Percentiles rank a stretch among this genome's conserved stretches.
phyloP scores from a whole-genome alignment of 2,329 filamentous ascomycete species.

The Stenocarpella maydis region DNA sequence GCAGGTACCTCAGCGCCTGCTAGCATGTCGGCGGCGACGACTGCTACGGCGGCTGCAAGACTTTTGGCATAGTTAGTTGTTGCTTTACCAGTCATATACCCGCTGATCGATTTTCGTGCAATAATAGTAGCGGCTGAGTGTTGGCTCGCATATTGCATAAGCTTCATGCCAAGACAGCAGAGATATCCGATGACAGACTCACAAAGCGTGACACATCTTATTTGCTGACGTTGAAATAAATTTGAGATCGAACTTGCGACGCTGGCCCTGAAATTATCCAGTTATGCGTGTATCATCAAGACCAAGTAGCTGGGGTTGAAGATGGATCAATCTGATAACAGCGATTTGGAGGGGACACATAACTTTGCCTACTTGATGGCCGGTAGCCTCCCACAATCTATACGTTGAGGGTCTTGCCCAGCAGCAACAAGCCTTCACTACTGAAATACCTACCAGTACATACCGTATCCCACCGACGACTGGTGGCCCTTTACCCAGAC shows the following conservation, averaged over 20 bases:
- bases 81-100: background rate
- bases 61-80: background rate
- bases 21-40: conserved; percentile 16
- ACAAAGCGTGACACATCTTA: background rate
- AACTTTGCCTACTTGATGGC: background rate
- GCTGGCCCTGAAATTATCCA: background rate
- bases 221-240: background rate
- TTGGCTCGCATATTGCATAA: background rate
- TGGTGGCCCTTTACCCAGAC: no score
- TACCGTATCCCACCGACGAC: no score
- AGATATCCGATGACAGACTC: background rate
- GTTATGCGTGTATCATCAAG: background rate
- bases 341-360: no score
- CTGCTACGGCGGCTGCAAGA: conserved; percentile 24
- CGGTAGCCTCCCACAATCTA: no score
- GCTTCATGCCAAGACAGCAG: conserved; percentile 1
- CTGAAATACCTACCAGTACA: no score
- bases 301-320: background rate
- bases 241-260: background rate
- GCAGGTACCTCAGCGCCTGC: conserved; percentile 23
- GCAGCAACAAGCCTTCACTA: no score
- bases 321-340: no score
- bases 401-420: no score
- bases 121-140: background rate
- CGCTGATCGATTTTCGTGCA: background rate